Evolutionary conservation across 1,284 basidiomycete genomes (phyloP), one percentile per base, ranked within the genome.

Genomic region (Phaffia rhodozyma): DNA sequence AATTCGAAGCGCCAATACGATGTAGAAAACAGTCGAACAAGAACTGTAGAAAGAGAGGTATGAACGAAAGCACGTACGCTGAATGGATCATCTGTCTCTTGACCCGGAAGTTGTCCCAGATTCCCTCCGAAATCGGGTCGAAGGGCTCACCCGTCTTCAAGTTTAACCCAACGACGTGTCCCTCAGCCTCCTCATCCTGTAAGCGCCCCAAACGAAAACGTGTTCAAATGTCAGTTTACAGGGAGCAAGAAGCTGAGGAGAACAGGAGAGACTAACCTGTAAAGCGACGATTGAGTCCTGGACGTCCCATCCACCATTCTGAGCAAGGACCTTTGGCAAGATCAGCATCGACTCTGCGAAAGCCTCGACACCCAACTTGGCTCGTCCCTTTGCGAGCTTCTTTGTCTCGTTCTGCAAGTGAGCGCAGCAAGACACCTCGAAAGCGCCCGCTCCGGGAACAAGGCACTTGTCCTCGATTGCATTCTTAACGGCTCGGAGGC

Each of bases 31-130:
- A 50, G 60, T 54, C 29, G 48, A 25, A 50, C 23, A 29, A 32
- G 18, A 55, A n/a, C n/a, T 52, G 16, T 49, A 23, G 29, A 38
- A 34, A 64, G 61, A 51, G 50, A 23, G 47, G 47, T 43, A 59
- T 6, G 16, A 5, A 27, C 20, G 61, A 58, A 58, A 60, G 58
- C 60, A 74, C 84, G 73, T 71, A 91, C 90, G 89, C 89, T 72
- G 90, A 93, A 74, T 98, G 94, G 64, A 99, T 78, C 91, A 98
- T 96, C 73, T 98, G 96, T 67, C 94, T 81, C 80, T 98, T 98
- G 67, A 98, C 96, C 66, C 96, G 82, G 76, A 97, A 98, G 78
- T 98, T 98, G 76, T 99, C 96, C 93, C 94, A 98, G 23, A 99
- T 86, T 50, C 96, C 96, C 72, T 91, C 87, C 4, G 90, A 86